These are phyloP conservation scores for Crithidia mellificae DNA, from an alignment of 208 protist genomes.

Conservation along the genomic window DNA sequence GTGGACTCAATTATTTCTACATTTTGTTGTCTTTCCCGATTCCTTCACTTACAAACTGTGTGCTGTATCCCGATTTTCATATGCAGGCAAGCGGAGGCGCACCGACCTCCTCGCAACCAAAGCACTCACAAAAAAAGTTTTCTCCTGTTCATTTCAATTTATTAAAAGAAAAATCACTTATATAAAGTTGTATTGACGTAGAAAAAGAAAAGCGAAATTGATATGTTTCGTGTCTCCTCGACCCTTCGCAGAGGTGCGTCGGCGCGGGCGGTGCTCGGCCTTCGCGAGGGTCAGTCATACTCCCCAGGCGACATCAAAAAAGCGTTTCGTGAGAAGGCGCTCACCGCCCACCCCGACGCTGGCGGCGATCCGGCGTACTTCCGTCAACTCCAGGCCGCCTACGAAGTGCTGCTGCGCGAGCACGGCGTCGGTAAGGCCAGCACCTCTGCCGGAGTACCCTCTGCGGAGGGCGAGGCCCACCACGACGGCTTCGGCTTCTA, in stretches of 20 bases:
- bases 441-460: not conserved
- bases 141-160: no score
- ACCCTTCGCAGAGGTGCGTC: not conserved
- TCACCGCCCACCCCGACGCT: constrained; percentile 64
- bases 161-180: no score
- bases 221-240: not conserved
- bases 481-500: constrained; percentile 22
- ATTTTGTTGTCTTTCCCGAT: no score
- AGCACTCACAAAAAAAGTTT: no score
- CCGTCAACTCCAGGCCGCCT: constrained; percentile 50
- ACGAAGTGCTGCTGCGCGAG: constrained; percentile 46
- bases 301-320: constrained; percentile 49
- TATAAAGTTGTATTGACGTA: no score
- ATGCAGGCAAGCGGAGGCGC: no score
- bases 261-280: constrained; percentile 18
- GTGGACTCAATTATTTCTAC: no score
- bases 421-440: constrained; percentile 3
- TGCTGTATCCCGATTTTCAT: no score
- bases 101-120: no score
- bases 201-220: not conserved
- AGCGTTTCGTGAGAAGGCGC: constrained; percentile 55
- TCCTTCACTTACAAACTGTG: no score
- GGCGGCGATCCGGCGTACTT: constrained; percentile 39
- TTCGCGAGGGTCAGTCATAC: constrained; percentile 15
- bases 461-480: not conserved